Evolutionary conservation across 192 early-diverging fungal species (phyloP), one percentile per base, ranked within the genome.

Genomic region (Irineochytrium annulatum): DNA sequence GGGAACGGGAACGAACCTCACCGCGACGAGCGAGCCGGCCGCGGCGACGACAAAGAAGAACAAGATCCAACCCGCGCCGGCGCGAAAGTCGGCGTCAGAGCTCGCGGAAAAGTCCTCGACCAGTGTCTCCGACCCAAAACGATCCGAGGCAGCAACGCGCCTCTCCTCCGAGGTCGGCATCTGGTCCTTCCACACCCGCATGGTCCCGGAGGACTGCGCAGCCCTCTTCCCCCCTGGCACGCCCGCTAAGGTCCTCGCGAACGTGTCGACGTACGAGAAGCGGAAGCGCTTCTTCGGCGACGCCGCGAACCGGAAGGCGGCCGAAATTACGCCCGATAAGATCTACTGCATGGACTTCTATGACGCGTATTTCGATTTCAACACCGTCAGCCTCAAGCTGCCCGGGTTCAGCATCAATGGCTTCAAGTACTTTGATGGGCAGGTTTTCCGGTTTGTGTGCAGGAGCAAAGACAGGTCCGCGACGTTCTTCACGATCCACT

Each of bases 281-380:
- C 59, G 74, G 3, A 69, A 77, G 57, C 74, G 57, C 2, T 54
- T 55, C 20, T 77, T 77, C 65, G 24, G 31, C 17, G 52, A 59
- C 26, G 6, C 34, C 14, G n/a, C n/a, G 13, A 43, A 41, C 3
- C 48, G 70, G 6, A 35, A 51, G 37, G 30, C 27, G 14, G 59
- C 52, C 27, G 31, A 4, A 1, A 14, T 77, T 30, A 27, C 16
- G 16, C 34, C 64, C 14, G 53, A 62, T 33, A 13, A 61, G 1
- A 24, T 73, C 27, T 77, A 72, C 59, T 59, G 55, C 57, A 62
- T 69, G 55, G 75, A 77, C 39, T 77, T 72, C 34, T 77, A 76
- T 62, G 69, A 77, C 55, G 70, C 70, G 8, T 77, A 77, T 55
- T 67, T 77, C 34, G 72, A 75, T 41, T 55, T 69, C 39, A 57